A percentile compares a stretch with the other conserved stretches of the same genome.
These are phyloP conservation scores for Allomyces arbusculus DNA, from an alignment of 192 early-diverging fungal genomes.

Conservation along the genomic window DNA sequence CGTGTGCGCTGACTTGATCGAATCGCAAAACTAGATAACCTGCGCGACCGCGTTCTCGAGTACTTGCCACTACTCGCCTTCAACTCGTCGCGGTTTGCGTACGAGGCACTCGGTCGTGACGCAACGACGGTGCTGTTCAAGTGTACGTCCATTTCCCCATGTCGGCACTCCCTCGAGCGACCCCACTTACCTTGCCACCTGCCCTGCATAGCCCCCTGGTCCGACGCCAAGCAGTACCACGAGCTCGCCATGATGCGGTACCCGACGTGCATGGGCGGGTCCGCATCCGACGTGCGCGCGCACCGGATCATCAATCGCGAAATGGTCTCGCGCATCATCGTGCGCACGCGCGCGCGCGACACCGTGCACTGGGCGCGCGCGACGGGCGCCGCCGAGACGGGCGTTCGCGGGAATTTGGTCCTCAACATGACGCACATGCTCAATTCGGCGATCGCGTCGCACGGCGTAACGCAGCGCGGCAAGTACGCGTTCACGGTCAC, in stretches of 20 bases:
- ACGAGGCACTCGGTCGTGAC: background rate
- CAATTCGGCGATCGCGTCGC: background rate
- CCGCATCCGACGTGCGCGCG: background rate
- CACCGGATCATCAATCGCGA: background rate
- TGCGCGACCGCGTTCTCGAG: background rate
- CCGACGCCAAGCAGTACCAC: too few relatives aligned
- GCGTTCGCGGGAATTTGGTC: background rate
- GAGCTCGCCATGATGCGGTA: background rate
- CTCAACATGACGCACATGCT: background rate
- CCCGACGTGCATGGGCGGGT: background rate
- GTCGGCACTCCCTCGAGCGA: too few relatives aligned
- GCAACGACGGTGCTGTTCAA: background rate
- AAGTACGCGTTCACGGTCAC: background rate
- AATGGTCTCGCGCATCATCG: background rate
- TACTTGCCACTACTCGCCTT: background rate
- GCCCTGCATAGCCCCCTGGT: too few relatives aligned
- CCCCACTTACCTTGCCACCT: too few relatives aligned
- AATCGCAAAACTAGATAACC: background rate
- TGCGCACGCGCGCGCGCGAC: background rate
- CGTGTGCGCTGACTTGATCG: too few relatives aligned
- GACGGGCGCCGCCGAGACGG: background rate
- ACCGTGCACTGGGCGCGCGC: background rate
- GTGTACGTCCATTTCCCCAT: background rate
- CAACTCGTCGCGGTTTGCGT: background rate
- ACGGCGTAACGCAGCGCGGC: background rate